These are phyloP conservation scores for Sphaerulina musiva DNA, from an alignment of 2,329 filamentous ascomycete genomes.

Conservation along the genomic window DNA sequence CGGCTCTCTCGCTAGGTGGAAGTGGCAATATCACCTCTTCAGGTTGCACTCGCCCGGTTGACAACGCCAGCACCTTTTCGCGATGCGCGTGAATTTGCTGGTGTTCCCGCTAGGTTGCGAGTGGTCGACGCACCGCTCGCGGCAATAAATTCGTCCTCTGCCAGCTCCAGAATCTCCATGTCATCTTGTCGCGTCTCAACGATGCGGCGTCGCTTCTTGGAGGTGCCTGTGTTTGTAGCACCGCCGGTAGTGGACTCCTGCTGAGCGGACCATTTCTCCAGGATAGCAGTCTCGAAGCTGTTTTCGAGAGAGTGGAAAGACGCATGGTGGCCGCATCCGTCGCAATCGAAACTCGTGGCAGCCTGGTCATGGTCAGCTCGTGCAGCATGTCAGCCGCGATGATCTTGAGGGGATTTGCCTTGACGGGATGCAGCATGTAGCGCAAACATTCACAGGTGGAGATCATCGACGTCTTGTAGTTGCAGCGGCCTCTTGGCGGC, in stretches of 20 bases:
- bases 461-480: constrained; percentile 44
- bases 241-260: constrained; percentile 25
- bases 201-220: constrained; percentile 26
- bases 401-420: constrained; percentile 34
- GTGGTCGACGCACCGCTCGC: neutral
- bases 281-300: constrained; percentile 43
- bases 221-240: constrained; percentile 13
- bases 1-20: no score
- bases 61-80: neutral
- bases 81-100: neutral
- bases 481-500: constrained; percentile 47
- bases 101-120: neutral
- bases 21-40: no score
- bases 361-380: constrained; percentile 28
- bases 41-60: no score
- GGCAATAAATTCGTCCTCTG: constrained; percentile 5
- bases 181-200: constrained; percentile 15
- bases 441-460: constrained; percentile 48
- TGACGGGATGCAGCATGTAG: constrained; percentile 53
- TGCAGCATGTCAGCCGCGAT: neutral
- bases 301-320: constrained; percentile 51
- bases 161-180: constrained; percentile 17
- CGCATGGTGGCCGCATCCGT: constrained; percentile 51
- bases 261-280: constrained; percentile 41
- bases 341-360: constrained; percentile 49